Evolutionary conservation across 106 monocot species (phyloP).

Genomic region (Platanthera zijinensis): DNA sequence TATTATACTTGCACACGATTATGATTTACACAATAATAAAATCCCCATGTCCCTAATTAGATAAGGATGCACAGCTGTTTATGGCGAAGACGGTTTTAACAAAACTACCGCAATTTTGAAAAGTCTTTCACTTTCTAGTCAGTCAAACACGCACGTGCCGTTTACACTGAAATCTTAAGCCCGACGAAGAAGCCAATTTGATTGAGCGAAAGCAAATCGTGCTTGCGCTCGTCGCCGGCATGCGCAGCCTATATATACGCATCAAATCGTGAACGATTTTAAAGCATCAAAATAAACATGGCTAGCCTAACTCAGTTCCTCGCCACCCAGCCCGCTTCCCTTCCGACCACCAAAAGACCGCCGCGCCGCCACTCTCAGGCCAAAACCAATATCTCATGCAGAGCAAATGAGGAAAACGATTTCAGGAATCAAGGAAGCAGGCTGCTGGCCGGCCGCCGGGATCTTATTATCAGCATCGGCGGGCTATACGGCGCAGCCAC

Average conservation of each 20-base stretch:
- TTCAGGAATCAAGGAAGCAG: background rate
- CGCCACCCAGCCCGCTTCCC: background rate
- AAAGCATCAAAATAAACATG: background rate
- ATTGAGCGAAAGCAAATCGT: background rate
- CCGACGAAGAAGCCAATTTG: background rate
- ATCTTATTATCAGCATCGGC: conserved; percentile 7
- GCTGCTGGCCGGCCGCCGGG: background rate
- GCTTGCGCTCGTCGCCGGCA: background rate
- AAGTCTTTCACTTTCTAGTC: no score
- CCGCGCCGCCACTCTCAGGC: background rate
- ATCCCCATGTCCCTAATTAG: no score
- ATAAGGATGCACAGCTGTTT: no score
- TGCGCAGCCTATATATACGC: background rate
- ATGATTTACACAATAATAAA: no score
- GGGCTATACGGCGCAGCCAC: background rate
- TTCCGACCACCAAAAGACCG: background rate
- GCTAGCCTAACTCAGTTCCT: background rate
- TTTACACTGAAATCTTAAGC: background rate
- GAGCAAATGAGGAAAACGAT: background rate
- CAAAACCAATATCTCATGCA: conserved; percentile 1
- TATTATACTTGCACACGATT: no score
- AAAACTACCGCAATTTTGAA: no score
- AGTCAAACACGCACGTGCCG: background rate
- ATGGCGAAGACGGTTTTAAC: no score
- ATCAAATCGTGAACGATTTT: no score